Base-by-base conservation (phyloP, 768 basidiomycete species). In the Filobasidium floriforme region DNA sequence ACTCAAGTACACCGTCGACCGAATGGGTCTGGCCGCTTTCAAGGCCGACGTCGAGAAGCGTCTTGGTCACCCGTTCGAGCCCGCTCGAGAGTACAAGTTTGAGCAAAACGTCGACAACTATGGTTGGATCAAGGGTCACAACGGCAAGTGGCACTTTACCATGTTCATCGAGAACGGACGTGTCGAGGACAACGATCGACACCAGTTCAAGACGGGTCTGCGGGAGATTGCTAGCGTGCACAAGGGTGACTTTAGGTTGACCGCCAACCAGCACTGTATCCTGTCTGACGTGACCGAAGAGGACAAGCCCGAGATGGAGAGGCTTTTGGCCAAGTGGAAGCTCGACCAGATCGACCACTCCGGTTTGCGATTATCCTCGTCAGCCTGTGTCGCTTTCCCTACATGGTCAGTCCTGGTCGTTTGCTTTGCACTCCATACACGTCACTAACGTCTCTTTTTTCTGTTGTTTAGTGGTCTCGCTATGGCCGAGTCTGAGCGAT, bases 161-260 rank as follows among this genome's bases (percentile, higher is more conserved):
- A 82, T 88, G 78, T 98, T 92, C 80, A 89, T 99, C 77, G 96
- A 99, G 81, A 99, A 99, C 73, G 94, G 96, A 22, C 89, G 94
- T 24, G 85, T 99, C n/a, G 87, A 92, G 78, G 92, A 98, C 78
- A 91, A 92, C 77, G 37, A 71, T 12, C 87, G 91, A 14, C 84
- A 85, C 62, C 86, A 90, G 69, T 97, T 90, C 86, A 97, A 98
- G 84, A 86, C 89, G 6, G 93, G 89, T 41, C 81, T 99, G 63
- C 83, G 86, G 57, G 92, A 94, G 80, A 91, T 99, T 68, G 96
- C 96, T 55, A 88, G 89, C 80, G 81, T 92, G 7, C 92, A 94
- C 84, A 92, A 91, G 82, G 96, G 96, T 60, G 82, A 85, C 7
- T 97, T 98, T 86, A 83, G 93, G 61, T 80, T 97, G 71, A 98